phyloP scores from a whole-genome alignment of 208 protist genomes.

The Balamuthia mandrillaris region DNA sequence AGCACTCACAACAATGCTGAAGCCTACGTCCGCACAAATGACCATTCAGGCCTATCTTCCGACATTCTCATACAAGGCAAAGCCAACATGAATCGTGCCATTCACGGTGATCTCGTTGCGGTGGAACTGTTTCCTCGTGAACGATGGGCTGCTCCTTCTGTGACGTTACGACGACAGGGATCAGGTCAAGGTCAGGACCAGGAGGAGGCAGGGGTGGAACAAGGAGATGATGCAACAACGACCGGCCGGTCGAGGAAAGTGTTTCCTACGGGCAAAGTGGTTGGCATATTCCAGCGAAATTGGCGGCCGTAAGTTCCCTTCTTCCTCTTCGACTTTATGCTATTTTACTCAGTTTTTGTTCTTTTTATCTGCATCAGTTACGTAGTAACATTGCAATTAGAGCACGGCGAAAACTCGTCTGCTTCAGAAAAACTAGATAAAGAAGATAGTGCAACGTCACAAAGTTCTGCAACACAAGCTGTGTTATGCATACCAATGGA shows the following conservation, averaged over 20 bases:
- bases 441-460: not conserved
- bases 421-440: too few species aligned
- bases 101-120: constrained; percentile 2
- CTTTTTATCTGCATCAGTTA: not conserved
- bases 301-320: constrained; percentile 40
- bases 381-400: not conserved
- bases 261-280: constrained; percentile 49
- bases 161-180: not conserved
- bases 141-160: not conserved
- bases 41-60: not conserved
- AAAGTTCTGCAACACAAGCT: not conserved
- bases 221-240: not conserved
- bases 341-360: not conserved
- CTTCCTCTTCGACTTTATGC: not conserved
- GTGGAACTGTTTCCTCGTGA: constrained; percentile 7
- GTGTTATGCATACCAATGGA: constrained; percentile 21
- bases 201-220: not conserved
- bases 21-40: not conserved
- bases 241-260: not conserved
- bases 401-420: too few species aligned
- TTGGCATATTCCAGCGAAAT: constrained; percentile 53
- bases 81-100: not conserved
- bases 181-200: not conserved
- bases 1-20: not conserved
- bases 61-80: constrained; percentile 22